Evolutionary conservation across 176 grass and related monocot species (phyloP), one percentile per base, ranked within the genome.

Genomic region (Thalia dealbata): DNA sequence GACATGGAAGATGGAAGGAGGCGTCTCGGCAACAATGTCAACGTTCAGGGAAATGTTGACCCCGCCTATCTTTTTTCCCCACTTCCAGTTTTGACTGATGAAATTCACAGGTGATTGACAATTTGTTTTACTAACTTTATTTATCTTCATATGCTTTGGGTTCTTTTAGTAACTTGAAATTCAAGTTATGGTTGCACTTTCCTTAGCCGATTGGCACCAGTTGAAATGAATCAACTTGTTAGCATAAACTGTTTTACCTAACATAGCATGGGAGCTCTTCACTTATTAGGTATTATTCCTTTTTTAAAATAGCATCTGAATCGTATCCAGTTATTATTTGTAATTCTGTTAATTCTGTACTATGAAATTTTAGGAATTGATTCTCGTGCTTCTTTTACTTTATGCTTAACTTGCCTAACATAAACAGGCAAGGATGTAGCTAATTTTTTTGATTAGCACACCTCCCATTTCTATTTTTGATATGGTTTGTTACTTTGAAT

Each of bases 1-100:
- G 90, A 99, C 69, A 99, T 99, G 90, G 76, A 87, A 52, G 90
- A 99, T 70, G 95, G 87, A 84, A 99, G 95, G 82, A 91, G 87
- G 71, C 84, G 95, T 0, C 81, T 99, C 79, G 85, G 90, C 50
- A 78, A 55, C 82, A 79, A 78, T 72, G 80, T 93, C 65, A 69
- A 83, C 79, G 88, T 99, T 71, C 95, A 99, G 75, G 95, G 95
- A 79, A 99, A 99, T 73, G 95, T 99, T 46, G 95, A 99, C 52
- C 90, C 90, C 64, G 87, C 90, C 66, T 92, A 73, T 76, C 77
- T 99, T 41, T 99, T 93, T 80, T 88, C 87, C 15, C 85, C 90
- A 43, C 79, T 88, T 66, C 80, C 87, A 79, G 83, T 84, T 55
- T 75, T 99, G 67, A 93, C 90, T 46, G 90, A 93, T 78, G 95